phyloP scores from a whole-genome alignment of 768 basidiomycete species.

The Atractiella rhizophila region DNA sequence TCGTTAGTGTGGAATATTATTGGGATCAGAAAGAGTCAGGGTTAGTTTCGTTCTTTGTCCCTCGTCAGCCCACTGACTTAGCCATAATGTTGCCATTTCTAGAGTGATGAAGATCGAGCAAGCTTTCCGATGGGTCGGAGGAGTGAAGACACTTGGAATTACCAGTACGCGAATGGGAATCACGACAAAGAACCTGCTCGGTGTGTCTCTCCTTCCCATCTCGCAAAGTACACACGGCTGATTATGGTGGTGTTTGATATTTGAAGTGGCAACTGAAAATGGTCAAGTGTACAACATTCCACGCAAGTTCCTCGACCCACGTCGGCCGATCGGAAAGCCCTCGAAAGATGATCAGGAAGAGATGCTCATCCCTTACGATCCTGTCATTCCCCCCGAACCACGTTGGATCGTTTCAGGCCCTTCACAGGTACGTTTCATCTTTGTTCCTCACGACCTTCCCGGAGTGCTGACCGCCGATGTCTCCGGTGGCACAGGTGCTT shows the following conservation, averaged over 20 bases:
- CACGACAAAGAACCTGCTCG: constrained; percentile 56
- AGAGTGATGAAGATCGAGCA: constrained; percentile 31
- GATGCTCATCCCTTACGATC: constrained; percentile 59
- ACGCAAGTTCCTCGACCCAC: constrained; percentile 49
- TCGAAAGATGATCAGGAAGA: constrained; percentile 61
- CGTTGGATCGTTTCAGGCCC: constrained; percentile 33
- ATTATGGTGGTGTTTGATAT: neutral
- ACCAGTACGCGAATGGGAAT: constrained; percentile 77
- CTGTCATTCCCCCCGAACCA: constrained; percentile 45
- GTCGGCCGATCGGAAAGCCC: constrained; percentile 50
- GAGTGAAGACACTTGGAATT: constrained; percentile 40
- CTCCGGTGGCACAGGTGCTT: constrained; percentile 27
- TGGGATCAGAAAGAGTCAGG: neutral
- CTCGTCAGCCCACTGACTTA: neutral
- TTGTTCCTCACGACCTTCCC: neutral
- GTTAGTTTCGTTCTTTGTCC: neutral
- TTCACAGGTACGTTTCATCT: constrained; percentile 26
- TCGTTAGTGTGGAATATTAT: constrained; percentile 70
- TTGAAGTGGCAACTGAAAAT: constrained; percentile 46
- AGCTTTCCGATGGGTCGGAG: constrained; percentile 43
- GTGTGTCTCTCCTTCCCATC: too few relatives aligned
- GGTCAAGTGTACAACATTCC: constrained; percentile 51
- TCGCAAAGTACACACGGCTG: too few relatives aligned
- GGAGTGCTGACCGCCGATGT: too few relatives aligned
- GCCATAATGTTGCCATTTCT: neutral